Evolutionary conservation across 2,329 filamentous ascomycete genomes (phyloP).

Genomic region (Xylaria digitata): DNA sequence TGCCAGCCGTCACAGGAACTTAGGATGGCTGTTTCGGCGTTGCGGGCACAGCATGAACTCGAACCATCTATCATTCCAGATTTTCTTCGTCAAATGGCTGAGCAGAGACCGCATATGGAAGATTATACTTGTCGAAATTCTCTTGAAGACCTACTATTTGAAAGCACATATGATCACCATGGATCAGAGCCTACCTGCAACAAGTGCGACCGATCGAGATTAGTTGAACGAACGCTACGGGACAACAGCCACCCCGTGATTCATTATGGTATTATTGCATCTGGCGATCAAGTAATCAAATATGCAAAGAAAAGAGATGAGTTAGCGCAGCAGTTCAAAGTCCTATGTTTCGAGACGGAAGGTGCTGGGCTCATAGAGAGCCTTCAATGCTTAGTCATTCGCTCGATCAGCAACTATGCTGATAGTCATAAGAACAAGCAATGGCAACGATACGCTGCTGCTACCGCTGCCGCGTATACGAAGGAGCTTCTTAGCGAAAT

Average conservation of each 20-base stretch:
- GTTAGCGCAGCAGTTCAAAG: slow-evolving; percentile 6
- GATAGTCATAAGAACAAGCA: slow-evolving; percentile 30
- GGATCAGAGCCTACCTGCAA: background rate
- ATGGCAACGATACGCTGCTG: slow-evolving; percentile 31
- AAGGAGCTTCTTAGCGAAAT: slow-evolving; percentile 25
- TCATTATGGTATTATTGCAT: slow-evolving; percentile 39
- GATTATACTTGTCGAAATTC: slow-evolving; percentile 6
- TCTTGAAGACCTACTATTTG: slow-evolving; percentile 19
- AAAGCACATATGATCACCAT: slow-evolving; percentile 13
- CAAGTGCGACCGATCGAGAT: slow-evolving; percentile 5
- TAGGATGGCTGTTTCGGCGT: slow-evolving; percentile 21
- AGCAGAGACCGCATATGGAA: slow-evolving; percentile 3
- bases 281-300: slow-evolving; percentile 34
- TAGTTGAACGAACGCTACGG: background rate
- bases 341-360: slow-evolving; percentile 39
- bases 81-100: slow-evolving; percentile 10
- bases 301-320: slow-evolving; percentile 19
- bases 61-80: background rate
- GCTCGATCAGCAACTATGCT: slow-evolving; percentile 30
- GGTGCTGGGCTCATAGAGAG: slow-evolving; percentile 22
- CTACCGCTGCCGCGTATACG: slow-evolving; percentile 21
- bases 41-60: slow-evolving; percentile 11
- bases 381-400: slow-evolving; percentile 31
- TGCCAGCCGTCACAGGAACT: too few species aligned
- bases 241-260: slow-evolving; percentile 10